Conservation (phyloP, 2,329 filamentous ascomycete genomes). For the Davidsoniella eucalypti region DNA sequence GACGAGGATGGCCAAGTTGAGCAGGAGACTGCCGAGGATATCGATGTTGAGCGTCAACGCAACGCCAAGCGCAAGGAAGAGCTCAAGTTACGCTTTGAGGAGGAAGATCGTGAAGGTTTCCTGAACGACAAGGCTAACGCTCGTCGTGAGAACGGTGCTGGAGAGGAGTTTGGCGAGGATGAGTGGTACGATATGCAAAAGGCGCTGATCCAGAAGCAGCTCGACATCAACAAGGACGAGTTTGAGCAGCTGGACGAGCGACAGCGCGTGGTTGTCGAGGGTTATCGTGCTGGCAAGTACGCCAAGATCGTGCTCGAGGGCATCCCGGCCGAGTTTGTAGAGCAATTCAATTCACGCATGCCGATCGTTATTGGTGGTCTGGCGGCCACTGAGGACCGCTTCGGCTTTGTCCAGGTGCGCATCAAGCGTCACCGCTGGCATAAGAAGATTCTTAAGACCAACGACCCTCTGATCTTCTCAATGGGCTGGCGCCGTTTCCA, state of each 20-base stretch:
- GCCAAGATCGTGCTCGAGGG: slow-evolving; percentile 78
- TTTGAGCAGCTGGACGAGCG: slow-evolving; percentile 75
- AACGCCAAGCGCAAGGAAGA: slow-evolving; percentile 92
- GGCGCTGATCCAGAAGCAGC: slow-evolving; percentile 82
- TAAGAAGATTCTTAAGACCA: slow-evolving; percentile 97
- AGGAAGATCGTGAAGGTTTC: slow-evolving; percentile 94
- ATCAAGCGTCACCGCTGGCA: slow-evolving; percentile 98
- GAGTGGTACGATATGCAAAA: slow-evolving; percentile 99
- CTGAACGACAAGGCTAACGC: slow-evolving; percentile 74
- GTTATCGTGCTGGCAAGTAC: slow-evolving; percentile 82
- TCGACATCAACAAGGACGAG: slow-evolving; percentile 91
- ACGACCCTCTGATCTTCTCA: slow-evolving; percentile 92
- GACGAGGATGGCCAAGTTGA: slow-evolving; percentile 18
- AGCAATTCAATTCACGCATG: slow-evolving; percentile 62
- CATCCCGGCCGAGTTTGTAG: slow-evolving; percentile 80
- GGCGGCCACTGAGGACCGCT: slow-evolving; percentile 82
- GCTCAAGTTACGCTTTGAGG: slow-evolving; percentile 83
- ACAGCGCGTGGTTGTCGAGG: slow-evolving; percentile 72
- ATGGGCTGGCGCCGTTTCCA: slow-evolving; percentile 95
- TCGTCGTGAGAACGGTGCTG: slow-evolving; percentile 47
- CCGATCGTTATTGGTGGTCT: slow-evolving; percentile 87
- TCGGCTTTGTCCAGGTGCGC: slow-evolving; percentile 85
- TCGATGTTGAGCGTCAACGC: slow-evolving; percentile 79
- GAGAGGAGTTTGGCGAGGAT: slow-evolving; percentile 84
- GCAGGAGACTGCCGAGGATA: slow-evolving; percentile 28